phyloP scores from a whole-genome alignment of 2,329 filamentous ascomycete species.

The Cladophialophora psammophila region DNA sequence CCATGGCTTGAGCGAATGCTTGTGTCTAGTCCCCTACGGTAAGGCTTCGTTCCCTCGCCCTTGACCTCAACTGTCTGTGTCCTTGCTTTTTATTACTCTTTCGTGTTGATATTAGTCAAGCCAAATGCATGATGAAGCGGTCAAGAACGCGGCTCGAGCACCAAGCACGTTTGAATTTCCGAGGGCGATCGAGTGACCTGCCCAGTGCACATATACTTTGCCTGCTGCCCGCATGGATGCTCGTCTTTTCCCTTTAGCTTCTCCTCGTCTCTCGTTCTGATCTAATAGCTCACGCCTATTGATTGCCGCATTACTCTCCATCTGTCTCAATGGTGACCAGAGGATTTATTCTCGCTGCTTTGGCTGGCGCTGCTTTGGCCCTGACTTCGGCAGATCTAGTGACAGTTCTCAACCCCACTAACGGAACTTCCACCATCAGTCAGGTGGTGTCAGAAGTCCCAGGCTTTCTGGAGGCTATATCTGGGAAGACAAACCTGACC shows the following conservation, averaged over 20 bases:
- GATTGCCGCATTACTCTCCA: neutral
- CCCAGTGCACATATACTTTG: neutral
- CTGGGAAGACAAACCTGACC: conserved; percentile 27
- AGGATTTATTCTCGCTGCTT: conserved; percentile 18
- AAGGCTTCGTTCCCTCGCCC: neutral
- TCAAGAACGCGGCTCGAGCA: neutral
- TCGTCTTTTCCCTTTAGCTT: conserved; percentile 1
- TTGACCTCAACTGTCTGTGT: neutral
- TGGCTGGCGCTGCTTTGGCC: conserved; percentile 17
- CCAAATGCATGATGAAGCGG: neutral
- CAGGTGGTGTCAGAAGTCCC: conserved; percentile 9
- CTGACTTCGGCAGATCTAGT: conserved; percentile 19
- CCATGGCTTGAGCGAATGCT: neutral
- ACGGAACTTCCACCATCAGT: conserved; percentile 8
- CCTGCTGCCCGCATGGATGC: neutral
- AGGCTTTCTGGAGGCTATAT: conserved; percentile 7
- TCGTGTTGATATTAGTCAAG: neutral
- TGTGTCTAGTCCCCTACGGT: neutral
- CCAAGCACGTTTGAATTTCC: neutral
- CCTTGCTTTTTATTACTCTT: neutral
- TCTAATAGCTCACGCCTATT: neutral
- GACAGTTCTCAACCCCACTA: conserved; percentile 24
- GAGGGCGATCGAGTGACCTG: neutral
- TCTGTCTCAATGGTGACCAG: conserved; percentile 1
- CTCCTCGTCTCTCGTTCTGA: conserved; percentile 3